phyloP scores from a whole-genome alignment of 345 rosid species.

The Sonneratia caseolaris region DNA sequence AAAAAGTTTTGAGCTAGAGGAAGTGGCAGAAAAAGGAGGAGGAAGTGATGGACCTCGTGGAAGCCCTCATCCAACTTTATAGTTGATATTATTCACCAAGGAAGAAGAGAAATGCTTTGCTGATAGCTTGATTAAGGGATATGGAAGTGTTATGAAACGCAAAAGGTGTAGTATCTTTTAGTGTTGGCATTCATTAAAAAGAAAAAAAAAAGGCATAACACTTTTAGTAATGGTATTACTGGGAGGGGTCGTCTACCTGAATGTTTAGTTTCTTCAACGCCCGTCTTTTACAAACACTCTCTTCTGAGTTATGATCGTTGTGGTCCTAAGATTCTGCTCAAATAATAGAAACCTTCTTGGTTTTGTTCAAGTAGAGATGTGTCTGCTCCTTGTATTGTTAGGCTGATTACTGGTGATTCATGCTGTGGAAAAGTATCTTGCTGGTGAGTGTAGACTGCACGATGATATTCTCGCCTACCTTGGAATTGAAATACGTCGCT shows the following conservation, averaged over 20 bases:
- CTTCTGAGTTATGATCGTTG: neutral
- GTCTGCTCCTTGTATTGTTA: neutral
- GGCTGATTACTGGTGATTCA: neutral
- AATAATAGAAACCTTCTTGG: conserved; percentile 2
- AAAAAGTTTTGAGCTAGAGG: neutral
- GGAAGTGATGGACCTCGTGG: neutral
- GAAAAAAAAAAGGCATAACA: neutral
- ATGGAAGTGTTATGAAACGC: neutral
- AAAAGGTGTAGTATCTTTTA: neutral
- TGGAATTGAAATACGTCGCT: no score
- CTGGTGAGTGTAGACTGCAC: no score
- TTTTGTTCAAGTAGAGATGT: neutral
- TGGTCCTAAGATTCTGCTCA: neutral
- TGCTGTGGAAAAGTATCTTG: no score
- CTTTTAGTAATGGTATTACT: neutral
- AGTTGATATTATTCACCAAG: conserved; percentile 9
- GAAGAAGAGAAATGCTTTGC: conserved; percentile 7
- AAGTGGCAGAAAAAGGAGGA: neutral
- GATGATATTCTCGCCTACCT: no score
- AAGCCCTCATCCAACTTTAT: conserved; percentile 3
- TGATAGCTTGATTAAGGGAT: conserved; percentile 7
- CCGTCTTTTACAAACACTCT: neutral
- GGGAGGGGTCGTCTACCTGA: neutral
- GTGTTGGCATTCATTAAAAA: no score
- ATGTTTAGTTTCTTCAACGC: neutral